Conservation (phyloP, 2,329 filamentous ascomycete genomes). For the Nigrograna mackinnonii region DNA sequence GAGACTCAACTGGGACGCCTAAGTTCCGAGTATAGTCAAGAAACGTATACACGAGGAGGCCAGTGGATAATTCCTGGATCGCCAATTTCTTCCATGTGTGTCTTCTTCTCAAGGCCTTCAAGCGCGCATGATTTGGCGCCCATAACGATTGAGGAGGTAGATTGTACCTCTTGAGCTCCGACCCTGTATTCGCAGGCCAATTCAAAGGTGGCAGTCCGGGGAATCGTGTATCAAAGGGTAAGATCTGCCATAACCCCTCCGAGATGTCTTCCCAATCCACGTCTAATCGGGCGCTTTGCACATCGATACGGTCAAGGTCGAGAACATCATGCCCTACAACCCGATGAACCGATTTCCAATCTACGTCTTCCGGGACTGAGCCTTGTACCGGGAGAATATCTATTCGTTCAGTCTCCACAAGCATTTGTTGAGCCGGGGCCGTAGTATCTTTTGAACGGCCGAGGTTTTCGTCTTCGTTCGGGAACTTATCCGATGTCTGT, state of each 20-base stretch:
- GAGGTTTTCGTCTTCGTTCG: not conserved
- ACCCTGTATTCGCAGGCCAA: conserved; percentile 48
- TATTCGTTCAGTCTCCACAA: not conserved
- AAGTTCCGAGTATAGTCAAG: conserved; percentile 22
- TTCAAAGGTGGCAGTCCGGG: conserved; percentile 24
- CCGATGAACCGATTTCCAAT: not conserved
- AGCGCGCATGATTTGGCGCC: conserved; percentile 35
- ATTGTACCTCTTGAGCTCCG: conserved; percentile 25
- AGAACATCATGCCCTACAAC: not conserved
- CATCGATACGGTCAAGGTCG: not conserved
- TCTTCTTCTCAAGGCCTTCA: conserved; percentile 29
- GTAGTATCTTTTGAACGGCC: no score
- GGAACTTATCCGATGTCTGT: conserved; percentile 6
- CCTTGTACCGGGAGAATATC: not conserved
- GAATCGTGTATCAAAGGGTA: conserved; percentile 30
- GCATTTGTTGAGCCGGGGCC: no score
- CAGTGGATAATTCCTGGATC: conserved; percentile 44
- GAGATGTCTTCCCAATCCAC: conserved; percentile 13
- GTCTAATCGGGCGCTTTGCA: not conserved
- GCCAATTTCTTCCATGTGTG: conserved; percentile 49
- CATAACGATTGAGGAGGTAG: conserved; percentile 52
- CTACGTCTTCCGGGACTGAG: not conserved
- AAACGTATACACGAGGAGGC: conserved; percentile 42
- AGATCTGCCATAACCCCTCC: conserved; percentile 25
- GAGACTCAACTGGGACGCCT: conserved; percentile 7